These are phyloP conservation scores for Dicorynia guianensis DNA, from an alignment of 306 rosid genomes.

Conservation along the genomic window DNA sequence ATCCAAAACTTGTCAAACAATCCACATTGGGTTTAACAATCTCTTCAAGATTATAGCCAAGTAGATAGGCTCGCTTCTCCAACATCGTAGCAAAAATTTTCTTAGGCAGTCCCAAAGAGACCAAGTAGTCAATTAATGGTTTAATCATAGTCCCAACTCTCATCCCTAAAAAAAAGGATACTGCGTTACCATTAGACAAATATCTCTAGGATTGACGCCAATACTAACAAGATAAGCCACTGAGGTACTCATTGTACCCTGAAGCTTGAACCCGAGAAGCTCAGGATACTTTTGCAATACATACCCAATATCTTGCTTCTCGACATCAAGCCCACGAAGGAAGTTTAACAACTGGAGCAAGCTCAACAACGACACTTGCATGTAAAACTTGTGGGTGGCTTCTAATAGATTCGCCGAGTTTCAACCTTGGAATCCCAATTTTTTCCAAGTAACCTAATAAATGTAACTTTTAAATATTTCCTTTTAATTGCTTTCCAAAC, in stretches of 20 bases:
- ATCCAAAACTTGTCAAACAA: slow-evolving; percentile 81
- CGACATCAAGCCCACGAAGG: slow-evolving; percentile 94
- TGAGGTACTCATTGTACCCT: slow-evolving; percentile 97
- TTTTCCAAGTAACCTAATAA: slow-evolving; percentile 90
- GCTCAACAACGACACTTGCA: slow-evolving; percentile 96
- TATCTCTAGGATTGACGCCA: slow-evolving; percentile 87
- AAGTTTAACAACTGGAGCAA: slow-evolving; percentile 83
- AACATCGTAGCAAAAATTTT: slow-evolving; percentile 82
- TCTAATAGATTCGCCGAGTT: slow-evolving; percentile 78
- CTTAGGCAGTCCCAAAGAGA: slow-evolving; percentile 75
- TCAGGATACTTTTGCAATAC: slow-evolving; percentile 90
- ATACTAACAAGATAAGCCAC: slow-evolving; percentile 96
- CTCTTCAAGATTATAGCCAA: slow-evolving; percentile 83
- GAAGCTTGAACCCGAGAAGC: slow-evolving; percentile 91
- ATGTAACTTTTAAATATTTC: slow-evolving; percentile 44
- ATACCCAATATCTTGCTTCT: slow-evolving; percentile 83
- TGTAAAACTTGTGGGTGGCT: slow-evolving; percentile 87
- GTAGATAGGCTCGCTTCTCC: slow-evolving; percentile 85
- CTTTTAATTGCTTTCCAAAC: no score
- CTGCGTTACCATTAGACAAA: slow-evolving; percentile 92
- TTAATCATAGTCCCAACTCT: slow-evolving; percentile 93
- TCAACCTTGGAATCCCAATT: slow-evolving; percentile 78
- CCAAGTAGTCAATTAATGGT: slow-evolving; percentile 78
- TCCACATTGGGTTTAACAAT: slow-evolving; percentile 85
- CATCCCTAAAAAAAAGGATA: slow-evolving; percentile 89